Evolutionary conservation across 2,329 filamentous ascomycete species (phyloP), one percentile per base, ranked within the genome.

Genomic region (Aspergillus sp.): DNA sequence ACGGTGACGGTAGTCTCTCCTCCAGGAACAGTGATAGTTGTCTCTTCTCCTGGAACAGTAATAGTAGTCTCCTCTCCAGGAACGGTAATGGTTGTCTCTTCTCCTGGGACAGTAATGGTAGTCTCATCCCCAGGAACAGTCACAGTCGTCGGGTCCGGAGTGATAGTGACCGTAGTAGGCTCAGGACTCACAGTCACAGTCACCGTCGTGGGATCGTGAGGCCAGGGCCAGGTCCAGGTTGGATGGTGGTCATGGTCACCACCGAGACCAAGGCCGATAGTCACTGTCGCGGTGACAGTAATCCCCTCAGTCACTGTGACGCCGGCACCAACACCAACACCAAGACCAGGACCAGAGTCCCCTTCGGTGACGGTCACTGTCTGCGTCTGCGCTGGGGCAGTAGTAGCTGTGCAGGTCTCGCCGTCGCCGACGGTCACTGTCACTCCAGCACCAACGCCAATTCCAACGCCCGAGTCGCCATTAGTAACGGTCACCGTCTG

Each of bases 141-240:
- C 3, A 21, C 21, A 21, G 21, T 21, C 21, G 21, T 21, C 21
- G 21, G 21, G 21, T 3, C 3, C 21, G 21, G 21, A 4, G 21
- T 21, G 21, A 21, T 21, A 21, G 21, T 21, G 21, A 21, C 21
- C 21, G 21, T 21, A 21, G 21, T 21, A 21, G 21, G 21, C 1
- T 21, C 21, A 21, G 21, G 21, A 21, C 21, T 21, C 21, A 21
- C 21, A 21, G 21, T 65, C 17, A 60, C 51, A 9, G 61, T 66
- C 21, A 31, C 23, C 23, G 49, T 12, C 4, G 49, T 17, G 9
- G 43, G 9, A n/a, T 31, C 8, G 27, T 9, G 8, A 9, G 27
- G 27, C 27, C 27, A 31, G 27, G 27, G 27, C 27, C 27, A 31
- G 0, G 24, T 7, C 24, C 24, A 27, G 24, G 27, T 31, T 6